Conservation (phyloP, 805 yeast species). For the Ogataea populi-albae region DNA sequence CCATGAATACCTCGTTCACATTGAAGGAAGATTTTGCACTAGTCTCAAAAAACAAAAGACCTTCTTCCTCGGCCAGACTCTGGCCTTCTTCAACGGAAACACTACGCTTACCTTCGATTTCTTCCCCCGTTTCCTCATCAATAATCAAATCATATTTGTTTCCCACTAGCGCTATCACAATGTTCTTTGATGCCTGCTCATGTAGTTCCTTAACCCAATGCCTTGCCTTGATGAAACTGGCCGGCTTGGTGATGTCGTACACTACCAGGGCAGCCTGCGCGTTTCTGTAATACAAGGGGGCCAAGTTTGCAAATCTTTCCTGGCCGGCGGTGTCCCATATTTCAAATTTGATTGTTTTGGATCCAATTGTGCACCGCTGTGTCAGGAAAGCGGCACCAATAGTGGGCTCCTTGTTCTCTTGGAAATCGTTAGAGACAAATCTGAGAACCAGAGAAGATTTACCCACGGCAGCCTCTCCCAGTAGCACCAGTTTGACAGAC, state of each 20-base stretch:
- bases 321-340: constrained; percentile 99
- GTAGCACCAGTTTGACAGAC: constrained; percentile 81
- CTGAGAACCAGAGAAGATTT: constrained; percentile 89
- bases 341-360: constrained; percentile 84
- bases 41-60: constrained; percentile 86
- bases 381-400: constrained; percentile 98
- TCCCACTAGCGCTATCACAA: constrained; percentile 90
- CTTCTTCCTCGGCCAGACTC: constrained; percentile 86
- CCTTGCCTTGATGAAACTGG: constrained; percentile 91
- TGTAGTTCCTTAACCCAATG: constrained; percentile 97
- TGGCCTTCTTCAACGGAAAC: constrained; percentile 86
- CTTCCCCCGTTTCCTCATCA: constrained; percentile 42
- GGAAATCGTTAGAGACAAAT: constrained; percentile 92
- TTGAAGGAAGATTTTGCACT: constrained; percentile 88
- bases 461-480: constrained; percentile 98
- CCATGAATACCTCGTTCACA: constrained; percentile 87
- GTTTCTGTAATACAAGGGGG: constrained; percentile 96
- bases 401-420: constrained; percentile 96
- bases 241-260: constrained; percentile 92
- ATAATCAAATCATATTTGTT: constrained; percentile 83
- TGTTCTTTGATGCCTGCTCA: constrained; percentile 91
- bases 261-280: constrained; percentile 97
- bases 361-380: constrained; percentile 85
- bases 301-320: constrained; percentile 92
- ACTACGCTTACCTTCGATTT: constrained; percentile 59